Evolutionary conservation across 202 grass and related monocot genomes (phyloP).

Genomic region (Zizania palustris): DNA sequence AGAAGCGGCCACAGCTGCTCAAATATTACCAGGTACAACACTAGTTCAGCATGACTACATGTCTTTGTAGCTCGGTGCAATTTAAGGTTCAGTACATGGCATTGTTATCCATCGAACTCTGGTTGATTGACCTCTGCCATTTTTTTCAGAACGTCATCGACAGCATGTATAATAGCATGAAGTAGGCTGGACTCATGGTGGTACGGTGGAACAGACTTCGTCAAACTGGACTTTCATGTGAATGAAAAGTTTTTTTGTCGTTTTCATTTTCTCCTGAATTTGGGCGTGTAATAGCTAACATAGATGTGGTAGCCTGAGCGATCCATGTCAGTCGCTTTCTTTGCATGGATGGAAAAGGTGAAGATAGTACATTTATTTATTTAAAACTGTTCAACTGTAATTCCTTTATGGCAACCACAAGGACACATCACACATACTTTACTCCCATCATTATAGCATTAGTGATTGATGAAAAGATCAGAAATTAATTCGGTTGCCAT

Average conservation of each 20-base stretch:
- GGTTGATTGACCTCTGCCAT: conserved; percentile 36
- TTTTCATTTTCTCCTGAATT: background rate
- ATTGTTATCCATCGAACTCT: background rate
- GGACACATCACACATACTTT: too few species aligned
- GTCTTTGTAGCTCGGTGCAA: background rate
- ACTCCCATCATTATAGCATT: too few species aligned
- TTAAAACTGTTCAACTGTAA: background rate
- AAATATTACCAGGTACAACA: conserved; percentile 85
- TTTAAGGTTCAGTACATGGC: conserved; percentile 15
- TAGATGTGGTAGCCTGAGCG: background rate
- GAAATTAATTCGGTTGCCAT: background rate
- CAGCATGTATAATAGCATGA: conserved; percentile 63
- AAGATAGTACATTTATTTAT: background rate
- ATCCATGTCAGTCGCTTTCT: background rate
- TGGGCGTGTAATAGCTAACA: background rate
- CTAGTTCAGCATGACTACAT: background rate
- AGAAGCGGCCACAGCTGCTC: conserved; percentile 85
- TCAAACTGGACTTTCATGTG: background rate
- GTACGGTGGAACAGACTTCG: conserved; percentile 1
- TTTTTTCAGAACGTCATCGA: conserved; percentile 59
- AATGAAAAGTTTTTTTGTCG: background rate
- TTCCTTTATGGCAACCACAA: background rate
- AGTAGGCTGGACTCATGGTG: conserved; percentile 35
- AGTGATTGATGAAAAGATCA: too few species aligned
- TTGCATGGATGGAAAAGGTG: background rate